These are phyloP conservation scores for Cephaloascus fragrans DNA, from an alignment of 805 yeast species.

Conservation along the genomic window DNA sequence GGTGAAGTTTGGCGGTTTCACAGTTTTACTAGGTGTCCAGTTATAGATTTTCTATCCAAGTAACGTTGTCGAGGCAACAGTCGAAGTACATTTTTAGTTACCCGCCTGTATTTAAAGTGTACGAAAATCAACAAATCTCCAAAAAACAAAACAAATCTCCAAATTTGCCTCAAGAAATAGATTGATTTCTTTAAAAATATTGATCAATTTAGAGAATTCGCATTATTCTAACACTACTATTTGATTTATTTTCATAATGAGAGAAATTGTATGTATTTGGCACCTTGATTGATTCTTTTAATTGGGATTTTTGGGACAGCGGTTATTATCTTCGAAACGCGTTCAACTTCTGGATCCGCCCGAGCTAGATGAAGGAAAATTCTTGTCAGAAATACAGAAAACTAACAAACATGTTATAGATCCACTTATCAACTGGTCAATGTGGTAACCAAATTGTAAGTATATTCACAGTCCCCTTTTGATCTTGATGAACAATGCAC, in stretches of 20 bases:
- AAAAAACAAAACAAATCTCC: conserved; percentile 1
- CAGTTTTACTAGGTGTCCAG: not conserved
- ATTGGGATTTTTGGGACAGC: not conserved
- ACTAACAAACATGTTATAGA: no score
- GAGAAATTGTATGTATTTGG: not conserved
- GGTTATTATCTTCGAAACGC: not conserved
- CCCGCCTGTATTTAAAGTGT: not conserved
- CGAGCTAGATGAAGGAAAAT: no score
- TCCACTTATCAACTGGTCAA: conserved; percentile 95
- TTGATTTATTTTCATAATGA: not conserved
- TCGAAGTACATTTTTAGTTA: not conserved
- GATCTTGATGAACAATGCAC: no score
- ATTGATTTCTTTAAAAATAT: not conserved
- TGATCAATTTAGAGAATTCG: conserved; percentile 6
- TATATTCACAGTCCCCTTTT: conserved; percentile 14
- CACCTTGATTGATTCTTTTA: not conserved
- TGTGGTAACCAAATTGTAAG: conserved; percentile 95
- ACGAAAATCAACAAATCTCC: not conserved
- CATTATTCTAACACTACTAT: not conserved
- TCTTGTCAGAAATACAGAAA: no score
- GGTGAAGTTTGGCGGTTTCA: no score
- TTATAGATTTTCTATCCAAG: not conserved
- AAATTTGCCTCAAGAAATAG: not conserved
- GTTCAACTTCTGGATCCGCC: no score
- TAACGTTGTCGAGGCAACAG: not conserved